Percentiles rank a stretch among this genome's conserved stretches.
Evolutionary conservation across 495 filamentous ascomycete genomes (phyloP).

Genomic region (Podospora sp.): DNA sequence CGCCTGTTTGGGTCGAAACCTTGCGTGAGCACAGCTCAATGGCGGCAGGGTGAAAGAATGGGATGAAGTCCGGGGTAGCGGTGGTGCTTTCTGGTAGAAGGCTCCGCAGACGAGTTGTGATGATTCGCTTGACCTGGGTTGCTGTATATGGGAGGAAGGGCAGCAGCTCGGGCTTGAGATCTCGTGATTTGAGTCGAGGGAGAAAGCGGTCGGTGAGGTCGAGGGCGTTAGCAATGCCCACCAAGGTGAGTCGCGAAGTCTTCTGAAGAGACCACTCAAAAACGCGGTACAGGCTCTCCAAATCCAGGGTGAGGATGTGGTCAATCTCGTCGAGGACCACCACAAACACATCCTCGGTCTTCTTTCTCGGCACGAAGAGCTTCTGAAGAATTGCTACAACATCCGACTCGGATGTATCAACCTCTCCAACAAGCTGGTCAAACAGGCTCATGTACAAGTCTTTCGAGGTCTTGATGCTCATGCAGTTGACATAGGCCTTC

Average conservation of each 20-base stretch:
- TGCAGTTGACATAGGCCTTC: slow-evolving; percentile 87
- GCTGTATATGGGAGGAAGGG: slow-evolving; percentile 93
- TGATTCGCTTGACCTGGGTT: slow-evolving; percentile 82
- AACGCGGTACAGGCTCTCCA: slow-evolving; percentile 82
- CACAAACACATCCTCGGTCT: slow-evolving; percentile 61
- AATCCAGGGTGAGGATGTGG: slow-evolving; percentile 82
- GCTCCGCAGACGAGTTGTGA: slow-evolving; percentile 78
- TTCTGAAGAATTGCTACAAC: slow-evolving; percentile 62
- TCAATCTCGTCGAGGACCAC: slow-evolving; percentile 95
- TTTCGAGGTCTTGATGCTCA: slow-evolving; percentile 82
- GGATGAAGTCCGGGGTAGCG: slow-evolving; percentile 60
- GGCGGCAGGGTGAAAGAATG: slow-evolving; percentile 90
- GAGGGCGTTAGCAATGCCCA: slow-evolving; percentile 96
- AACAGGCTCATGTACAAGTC: slow-evolving; percentile 80
- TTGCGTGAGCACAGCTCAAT: slow-evolving; percentile 93
- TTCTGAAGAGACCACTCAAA: slow-evolving; percentile 90
- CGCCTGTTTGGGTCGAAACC: slow-evolving; percentile 88
- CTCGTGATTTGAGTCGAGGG: slow-evolving; percentile 88
- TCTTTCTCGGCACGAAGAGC: slow-evolving; percentile 66
- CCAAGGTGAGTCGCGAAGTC: slow-evolving; percentile 74
- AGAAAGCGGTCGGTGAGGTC: slow-evolving; percentile 95
- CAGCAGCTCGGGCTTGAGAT: slow-evolving; percentile 83
- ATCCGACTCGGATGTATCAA: slow-evolving; percentile 50
- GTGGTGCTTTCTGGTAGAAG: slow-evolving; percentile 57
- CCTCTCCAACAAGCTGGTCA: slow-evolving; percentile 48